Conservation (phyloP, 306 rosid genomes). For the Macrotyloma uniflorum region DNA sequence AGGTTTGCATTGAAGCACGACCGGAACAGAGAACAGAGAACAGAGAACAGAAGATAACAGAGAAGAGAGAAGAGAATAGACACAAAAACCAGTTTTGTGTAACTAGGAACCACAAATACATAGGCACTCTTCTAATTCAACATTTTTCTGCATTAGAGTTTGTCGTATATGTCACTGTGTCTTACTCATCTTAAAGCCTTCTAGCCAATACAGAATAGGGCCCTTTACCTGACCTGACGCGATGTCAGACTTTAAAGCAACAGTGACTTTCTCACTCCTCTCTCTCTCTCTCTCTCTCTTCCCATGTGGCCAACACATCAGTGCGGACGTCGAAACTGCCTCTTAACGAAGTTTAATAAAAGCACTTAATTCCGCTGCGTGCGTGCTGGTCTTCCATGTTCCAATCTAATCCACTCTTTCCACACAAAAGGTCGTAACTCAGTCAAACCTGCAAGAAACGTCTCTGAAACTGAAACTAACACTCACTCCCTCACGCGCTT, state of each 20-base stretch:
- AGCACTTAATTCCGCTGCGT: background rate
- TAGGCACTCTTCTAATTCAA: background rate
- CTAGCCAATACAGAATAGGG: background rate
- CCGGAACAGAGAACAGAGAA: background rate
- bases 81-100: background rate
- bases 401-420: background rate
- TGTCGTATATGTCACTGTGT: background rate
- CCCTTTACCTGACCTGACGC: background rate
- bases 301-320: conserved; percentile 3
- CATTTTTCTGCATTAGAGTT: background rate
- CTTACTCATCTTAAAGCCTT: background rate
- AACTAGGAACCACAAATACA: background rate
- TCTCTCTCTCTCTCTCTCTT: conserved; percentile 2
- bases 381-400: background rate
- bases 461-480: background rate
- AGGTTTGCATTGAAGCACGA: background rate
- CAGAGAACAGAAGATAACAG: no score
- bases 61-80: background rate
- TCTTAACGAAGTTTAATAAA: background rate
- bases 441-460: background rate
- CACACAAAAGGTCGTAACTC: background rate
- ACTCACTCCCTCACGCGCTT: background rate
- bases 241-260: background rate
- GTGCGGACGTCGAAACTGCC: background rate
- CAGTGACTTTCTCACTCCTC: background rate